Evolutionary conservation across 2,329 filamentous ascomycete genomes (phyloP).

Genomic region (Helotiales sp.): DNA sequence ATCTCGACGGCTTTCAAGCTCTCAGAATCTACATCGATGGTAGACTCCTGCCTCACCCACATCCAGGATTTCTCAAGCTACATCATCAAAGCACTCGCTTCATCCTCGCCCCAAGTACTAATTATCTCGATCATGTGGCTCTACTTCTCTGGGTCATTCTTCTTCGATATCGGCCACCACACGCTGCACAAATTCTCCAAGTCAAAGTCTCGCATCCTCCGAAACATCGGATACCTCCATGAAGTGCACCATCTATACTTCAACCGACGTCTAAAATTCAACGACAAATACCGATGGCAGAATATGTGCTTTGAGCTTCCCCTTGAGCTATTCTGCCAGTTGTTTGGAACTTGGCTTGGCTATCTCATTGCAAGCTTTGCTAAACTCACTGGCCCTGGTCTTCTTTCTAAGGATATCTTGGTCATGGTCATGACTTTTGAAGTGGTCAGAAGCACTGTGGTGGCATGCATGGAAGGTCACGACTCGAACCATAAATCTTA

Average conservation of each 20-base stretch:
- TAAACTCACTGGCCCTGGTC: neutral
- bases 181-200: constrained; percentile 17
- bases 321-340: constrained; percentile 15
- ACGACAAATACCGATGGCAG: constrained; percentile 14
- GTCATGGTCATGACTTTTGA: constrained; percentile 6
- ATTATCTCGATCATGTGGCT: constrained; percentile 12
- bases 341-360: constrained; percentile 16
- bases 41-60: neutral
- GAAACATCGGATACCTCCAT: constrained; percentile 18
- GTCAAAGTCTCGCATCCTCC: constrained; percentile 10
- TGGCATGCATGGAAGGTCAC: constrained; percentile 11
- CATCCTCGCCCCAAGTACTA: neutral
- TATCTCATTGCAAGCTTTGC: constrained; percentile 5
- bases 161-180: constrained; percentile 19
- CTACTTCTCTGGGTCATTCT: constrained; percentile 17
- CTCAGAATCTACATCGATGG: neutral
- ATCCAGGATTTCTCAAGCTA: neutral
- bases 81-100: neutral
- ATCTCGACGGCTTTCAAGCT: neutral
- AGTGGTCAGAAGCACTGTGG: constrained; percentile 11
- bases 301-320: constrained; percentile 18
- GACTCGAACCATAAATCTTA: constrained; percentile 20
- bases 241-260: constrained; percentile 22
- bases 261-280: constrained; percentile 20
- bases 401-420: constrained; percentile 11